phyloP scores from a whole-genome alignment of 208 protist species.

The Borovskyia barvae region DNA sequence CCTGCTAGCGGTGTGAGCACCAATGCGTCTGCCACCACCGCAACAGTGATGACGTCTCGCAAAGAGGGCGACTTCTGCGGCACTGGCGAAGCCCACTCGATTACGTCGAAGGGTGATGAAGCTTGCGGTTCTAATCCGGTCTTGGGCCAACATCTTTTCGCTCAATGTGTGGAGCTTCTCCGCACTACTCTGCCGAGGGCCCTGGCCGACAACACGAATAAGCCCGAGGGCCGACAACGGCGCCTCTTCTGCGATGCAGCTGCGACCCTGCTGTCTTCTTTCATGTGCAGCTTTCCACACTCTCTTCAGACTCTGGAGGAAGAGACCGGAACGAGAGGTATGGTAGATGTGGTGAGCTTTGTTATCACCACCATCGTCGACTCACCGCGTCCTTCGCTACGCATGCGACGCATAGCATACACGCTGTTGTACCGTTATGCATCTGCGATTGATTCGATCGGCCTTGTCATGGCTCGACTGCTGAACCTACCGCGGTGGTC shows the following conservation, averaged over 20 bases:
- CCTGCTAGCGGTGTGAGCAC: no score
- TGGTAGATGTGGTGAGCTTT: conserved; percentile 6
- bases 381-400: conserved; percentile 5
- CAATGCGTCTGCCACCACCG: no score
- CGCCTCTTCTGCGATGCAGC: conserved; percentile 19
- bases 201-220: not conserved
- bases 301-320: conserved; percentile 18
- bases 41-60: not conserved
- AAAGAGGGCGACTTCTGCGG: not conserved
- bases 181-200: not conserved
- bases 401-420: conserved; percentile 14
- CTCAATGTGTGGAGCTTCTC: conserved; percentile 14
- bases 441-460: conserved; percentile 14
- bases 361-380: conserved; percentile 9
- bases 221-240: not conserved
- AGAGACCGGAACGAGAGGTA: not conserved
- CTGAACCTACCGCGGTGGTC: conserved; percentile 6
- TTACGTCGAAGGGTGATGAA: not conserved
- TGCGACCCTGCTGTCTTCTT: conserved; percentile 19
- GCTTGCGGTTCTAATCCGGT: not conserved
- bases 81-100: not conserved
- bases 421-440: conserved; percentile 20
- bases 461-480: conserved; percentile 7
- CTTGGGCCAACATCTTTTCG: conserved; percentile 3
- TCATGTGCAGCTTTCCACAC: conserved; percentile 22